Conservation (phyloP, 2,329 filamentous ascomycete species). For the Aspergillus luchuensis region DNA sequence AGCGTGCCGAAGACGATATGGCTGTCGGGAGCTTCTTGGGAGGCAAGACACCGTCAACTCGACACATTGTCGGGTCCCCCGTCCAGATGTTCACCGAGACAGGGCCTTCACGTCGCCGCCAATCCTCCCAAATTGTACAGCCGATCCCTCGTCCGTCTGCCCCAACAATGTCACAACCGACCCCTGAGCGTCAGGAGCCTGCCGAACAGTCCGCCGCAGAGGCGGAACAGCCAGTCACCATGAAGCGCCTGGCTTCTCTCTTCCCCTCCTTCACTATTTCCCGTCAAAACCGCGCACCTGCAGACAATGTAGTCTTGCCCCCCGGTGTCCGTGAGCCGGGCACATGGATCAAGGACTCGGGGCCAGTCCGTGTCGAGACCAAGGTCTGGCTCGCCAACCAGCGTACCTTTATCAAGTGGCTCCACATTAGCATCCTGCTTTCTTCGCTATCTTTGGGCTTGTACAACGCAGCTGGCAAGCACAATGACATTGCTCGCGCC, state of each 20-base stretch:
- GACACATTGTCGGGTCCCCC: slow-evolving; percentile 39
- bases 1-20: slow-evolving; percentile 80
- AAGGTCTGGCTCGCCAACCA: slow-evolving; percentile 99
- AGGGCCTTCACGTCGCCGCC: slow-evolving; percentile 25
- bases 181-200: slow-evolving; percentile 40
- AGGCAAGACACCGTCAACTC: slow-evolving; percentile 39
- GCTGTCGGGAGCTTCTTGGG: slow-evolving; percentile 87
- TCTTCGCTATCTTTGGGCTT: slow-evolving; percentile 80
- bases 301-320: slow-evolving; percentile 64
- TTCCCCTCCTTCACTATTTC: slow-evolving; percentile 82
- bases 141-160: slow-evolving; percentile 28
- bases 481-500: slow-evolving; percentile 71
- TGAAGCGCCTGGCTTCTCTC: slow-evolving; percentile 65
- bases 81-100: slow-evolving; percentile 30
- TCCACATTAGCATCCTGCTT: slow-evolving; percentile 88
- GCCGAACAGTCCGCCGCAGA: slow-evolving; percentile 25
- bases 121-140: slow-evolving; percentile 30
- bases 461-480: slow-evolving; percentile 80
- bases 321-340: slow-evolving; percentile 85
- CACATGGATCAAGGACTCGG: slow-evolving; percentile 91
- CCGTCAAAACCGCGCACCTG: slow-evolving; percentile 65
- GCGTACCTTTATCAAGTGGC: slow-evolving; percentile 97
- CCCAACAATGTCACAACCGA: slow-evolving; percentile 42
- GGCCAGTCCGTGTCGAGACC: slow-evolving; percentile 87
- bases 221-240: slow-evolving; percentile 48